Evolutionary conservation across 164 flowering plant genomes (phyloP), one percentile per base, ranked within the genome.

Genomic region (Magnolia sinica): DNA sequence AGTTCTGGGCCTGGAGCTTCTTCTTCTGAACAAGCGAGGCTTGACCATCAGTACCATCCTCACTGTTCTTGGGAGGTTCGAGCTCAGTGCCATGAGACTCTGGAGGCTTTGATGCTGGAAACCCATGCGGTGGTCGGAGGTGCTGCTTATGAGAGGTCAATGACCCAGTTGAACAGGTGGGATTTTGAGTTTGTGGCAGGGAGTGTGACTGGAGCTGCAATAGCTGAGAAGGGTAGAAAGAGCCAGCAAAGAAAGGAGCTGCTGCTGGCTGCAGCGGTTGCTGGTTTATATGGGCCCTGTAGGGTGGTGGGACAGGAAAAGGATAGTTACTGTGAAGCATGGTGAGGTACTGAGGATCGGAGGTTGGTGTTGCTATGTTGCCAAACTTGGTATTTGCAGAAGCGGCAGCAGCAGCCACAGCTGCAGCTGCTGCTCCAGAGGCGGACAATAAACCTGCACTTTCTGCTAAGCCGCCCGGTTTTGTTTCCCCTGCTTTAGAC

Each of bases 281-380:
- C 14, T 37, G 72, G 27, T 18, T 72, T 24, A 45, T 20, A 9
- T 73, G 79, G 29, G 76, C 72, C 29, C 79, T 67, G 65, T 66
- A 73, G 51, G 76, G 63, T 4, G 79, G 76, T 8, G 79, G 76
- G n/a, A 77, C 20, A 5, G 79, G 72, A 64, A 77, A 77, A 55
- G 76, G 37, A 45, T 77, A 77, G 64, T 45, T 67, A 50, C 55
- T 58, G 7, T 73, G 75, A 64, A 76, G 59, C 78, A 76, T 76
- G 52, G 69, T 59, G 10, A 70, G 58, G 49, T 71, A 76, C 22
- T 58, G 74, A 49, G 61, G 58, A 59, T 76, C 78, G 11, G 68
- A 55, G 51, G 73, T 70, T 37, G 45, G 45, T 52, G 78, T 49
- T 51, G 72, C 51, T 51, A 67, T 65, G 64, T 16, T 73, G 73